A percentile compares a stretch with the other conserved stretches of the same genome.
Conservation (phyloP, 2,329 filamentous ascomycete genomes). For the Claviceps citrina region DNA sequence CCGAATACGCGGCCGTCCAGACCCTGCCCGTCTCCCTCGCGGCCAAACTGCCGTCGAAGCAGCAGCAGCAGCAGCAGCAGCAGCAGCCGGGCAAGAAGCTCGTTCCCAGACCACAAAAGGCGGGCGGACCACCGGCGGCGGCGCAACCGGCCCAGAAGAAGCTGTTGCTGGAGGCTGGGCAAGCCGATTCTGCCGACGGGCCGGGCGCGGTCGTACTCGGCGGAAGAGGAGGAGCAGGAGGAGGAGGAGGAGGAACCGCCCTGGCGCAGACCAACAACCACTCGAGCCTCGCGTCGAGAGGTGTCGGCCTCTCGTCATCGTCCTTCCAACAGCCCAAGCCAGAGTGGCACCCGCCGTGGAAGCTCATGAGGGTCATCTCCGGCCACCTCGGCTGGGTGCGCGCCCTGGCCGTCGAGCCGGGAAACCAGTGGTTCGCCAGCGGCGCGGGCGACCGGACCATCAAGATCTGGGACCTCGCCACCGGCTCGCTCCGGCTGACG, state of each 20-base stretch:
- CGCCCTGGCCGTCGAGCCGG: constrained; percentile 77
- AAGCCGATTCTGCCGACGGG: no score
- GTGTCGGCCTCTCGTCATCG: constrained; percentile 7
- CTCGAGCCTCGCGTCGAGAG: constrained; percentile 19
- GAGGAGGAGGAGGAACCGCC: no score
- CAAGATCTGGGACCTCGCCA: constrained; percentile 95
- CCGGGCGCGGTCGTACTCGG: no score
- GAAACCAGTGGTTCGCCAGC: constrained; percentile 94
- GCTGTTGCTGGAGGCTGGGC: constrained; percentile 30
- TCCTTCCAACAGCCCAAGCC: constrained; percentile 44
- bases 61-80: no score
- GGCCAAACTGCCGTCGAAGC: constrained; percentile 52
- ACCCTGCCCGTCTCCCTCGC: constrained; percentile 65
- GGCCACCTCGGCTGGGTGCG: constrained; percentile 94
- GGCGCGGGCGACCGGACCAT: constrained; percentile 92
- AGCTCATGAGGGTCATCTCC: constrained; percentile 92
- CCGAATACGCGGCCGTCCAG: constrained; percentile 65
- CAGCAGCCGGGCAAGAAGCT: constrained; percentile 15
- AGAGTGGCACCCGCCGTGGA: constrained; percentile 97
- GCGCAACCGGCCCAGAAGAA: constrained; percentile 21
- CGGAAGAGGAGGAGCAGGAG: no score
- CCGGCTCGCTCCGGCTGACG: constrained; percentile 68
- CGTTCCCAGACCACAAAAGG: constrained; percentile 10
- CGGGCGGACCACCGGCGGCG: constrained; percentile 33
- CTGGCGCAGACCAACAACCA: constrained; percentile 8